Evolutionary conservation across 768 basidiomycete species (phyloP).

Genomic region (Coprinopsis cinerea): DNA sequence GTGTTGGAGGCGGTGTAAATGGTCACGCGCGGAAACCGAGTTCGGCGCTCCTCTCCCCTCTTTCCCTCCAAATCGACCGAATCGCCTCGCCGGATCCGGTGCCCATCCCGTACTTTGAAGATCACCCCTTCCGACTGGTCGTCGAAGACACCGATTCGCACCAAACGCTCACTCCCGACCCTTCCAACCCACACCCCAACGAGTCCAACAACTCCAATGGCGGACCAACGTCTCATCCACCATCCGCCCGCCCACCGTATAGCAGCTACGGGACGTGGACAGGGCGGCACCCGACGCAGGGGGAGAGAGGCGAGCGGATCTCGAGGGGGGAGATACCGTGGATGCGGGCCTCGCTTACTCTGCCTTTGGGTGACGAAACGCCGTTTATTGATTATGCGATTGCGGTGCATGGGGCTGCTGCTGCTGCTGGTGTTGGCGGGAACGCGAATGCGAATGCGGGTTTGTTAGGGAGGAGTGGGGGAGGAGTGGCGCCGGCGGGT

Average conservation of each 20-base stretch:
- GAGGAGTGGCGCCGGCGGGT: too few relatives aligned
- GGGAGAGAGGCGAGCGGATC: background rate
- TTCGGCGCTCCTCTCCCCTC: background rate
- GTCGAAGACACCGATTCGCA: conserved; percentile 1
- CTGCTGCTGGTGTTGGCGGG: background rate
- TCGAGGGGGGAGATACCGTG: conserved; percentile 5
- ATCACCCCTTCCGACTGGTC: conserved; percentile 9
- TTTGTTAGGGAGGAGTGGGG: too few relatives aligned
- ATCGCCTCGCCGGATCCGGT: background rate
- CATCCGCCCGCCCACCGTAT: too few relatives aligned
- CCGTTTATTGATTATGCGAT: conserved; percentile 8
- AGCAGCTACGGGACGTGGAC: too few relatives aligned
- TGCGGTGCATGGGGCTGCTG: background rate
- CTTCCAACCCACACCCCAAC: background rate
- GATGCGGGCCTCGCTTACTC: conserved; percentile 8
- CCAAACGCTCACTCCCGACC: background rate
- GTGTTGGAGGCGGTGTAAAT: background rate
- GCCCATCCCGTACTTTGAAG: conserved; percentile 7
- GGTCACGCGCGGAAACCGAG: background rate
- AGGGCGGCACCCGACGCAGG: background rate
- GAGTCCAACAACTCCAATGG: too few relatives aligned
- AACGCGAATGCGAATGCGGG: too few relatives aligned
- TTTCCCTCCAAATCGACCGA: background rate
- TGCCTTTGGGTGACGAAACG: conserved; percentile 3
- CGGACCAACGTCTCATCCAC: too few relatives aligned